Evolutionary conservation across 139 green algal species (phyloP), one percentile per base, ranked within the genome.

Genomic region (Chara braunii): DNA sequence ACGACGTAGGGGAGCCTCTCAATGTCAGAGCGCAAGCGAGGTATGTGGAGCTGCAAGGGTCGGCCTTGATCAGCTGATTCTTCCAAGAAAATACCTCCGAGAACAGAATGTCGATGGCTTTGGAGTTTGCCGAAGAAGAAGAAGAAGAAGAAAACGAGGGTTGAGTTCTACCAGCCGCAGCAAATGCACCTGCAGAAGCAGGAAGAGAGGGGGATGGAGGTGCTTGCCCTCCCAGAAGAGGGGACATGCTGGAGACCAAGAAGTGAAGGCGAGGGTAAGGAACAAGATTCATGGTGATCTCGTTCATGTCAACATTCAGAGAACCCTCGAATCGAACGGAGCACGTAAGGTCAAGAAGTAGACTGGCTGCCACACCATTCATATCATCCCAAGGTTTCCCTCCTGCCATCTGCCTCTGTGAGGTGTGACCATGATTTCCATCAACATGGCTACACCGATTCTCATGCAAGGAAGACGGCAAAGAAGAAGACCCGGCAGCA

Each of bases 211-310:
- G 52, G 9, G 52, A 14, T 7, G 5, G 52, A 5, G 18, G 52
- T 9, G 28, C 8, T 34, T 8, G 9, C 14, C 33, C 5, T 61
- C 7, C 9, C 14, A 5, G 23, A 7, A 34, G 11, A 5, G 86
- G 87, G 8, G 80, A 70, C 67, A 89, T 78, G 51, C 44, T 57
- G 23, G 74, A 72, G 23, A 88, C 60, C 42, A 94, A 67, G 79
- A 94, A 94, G 72, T 94, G 88, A 67, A 90, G 78, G 37, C 78
- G 52, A 2, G 73, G 70, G 68, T 75, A 85, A 0, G 80, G 80
- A 9, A 81, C 86, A 64, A 94, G 64, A 78, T 94, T 94, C 52
- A 82, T 91, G 29, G 80, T 85, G 52, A 94, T 85, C 62, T 94
- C 85, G 48, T 86, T 90, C 18, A 94, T 48, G 59, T 94, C 88